Conservation (phyloP, 257 asterid species). For the Fraxinus americana region DNA sequence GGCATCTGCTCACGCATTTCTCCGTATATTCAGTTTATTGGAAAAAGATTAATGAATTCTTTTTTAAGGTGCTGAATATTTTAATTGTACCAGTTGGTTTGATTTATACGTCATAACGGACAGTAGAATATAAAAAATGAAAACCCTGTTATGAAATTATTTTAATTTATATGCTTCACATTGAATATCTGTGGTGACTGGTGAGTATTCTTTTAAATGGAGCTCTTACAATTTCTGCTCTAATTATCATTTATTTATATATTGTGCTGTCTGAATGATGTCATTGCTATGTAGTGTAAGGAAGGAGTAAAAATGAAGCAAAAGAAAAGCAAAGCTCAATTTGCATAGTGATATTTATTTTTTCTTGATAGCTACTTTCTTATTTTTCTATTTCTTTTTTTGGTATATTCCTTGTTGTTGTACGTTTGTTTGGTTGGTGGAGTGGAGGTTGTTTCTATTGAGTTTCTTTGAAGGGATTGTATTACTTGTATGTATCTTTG, state of each 20-base stretch:
- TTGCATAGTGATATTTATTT: slow-evolving; percentile 39
- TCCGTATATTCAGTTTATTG: slow-evolving; percentile 12
- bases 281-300: slow-evolving; percentile 34
- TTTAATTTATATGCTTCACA: slow-evolving; percentile 1
- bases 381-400: not conserved
- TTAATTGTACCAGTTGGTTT: not conserved
- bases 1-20: not conserved
- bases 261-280: slow-evolving; percentile 43
- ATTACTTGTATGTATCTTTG: slow-evolving; percentile 45
- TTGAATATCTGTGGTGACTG: slow-evolving; percentile 21
- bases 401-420: slow-evolving; percentile 7
- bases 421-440: slow-evolving; percentile 65
- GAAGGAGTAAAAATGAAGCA: slow-evolving; percentile 66
- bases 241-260: slow-evolving; percentile 31
- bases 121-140: slow-evolving; percentile 24
- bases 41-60: not conserved
- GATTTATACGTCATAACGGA: slow-evolving; percentile 22
- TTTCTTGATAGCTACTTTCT: slow-evolving; percentile 38
- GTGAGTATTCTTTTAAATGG: slow-evolving; percentile 1
- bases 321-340: slow-evolving; percentile 35
- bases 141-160: slow-evolving; percentile 19
- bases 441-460: slow-evolving; percentile 90
- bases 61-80: not conserved
- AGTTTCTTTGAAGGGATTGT: slow-evolving; percentile 80
- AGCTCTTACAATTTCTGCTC: slow-evolving; percentile 14